Evolutionary conservation across 2,329 filamentous ascomycete genomes (phyloP), one percentile per base, ranked within the genome.

Genomic region (Phialocephala subalpina): DNA sequence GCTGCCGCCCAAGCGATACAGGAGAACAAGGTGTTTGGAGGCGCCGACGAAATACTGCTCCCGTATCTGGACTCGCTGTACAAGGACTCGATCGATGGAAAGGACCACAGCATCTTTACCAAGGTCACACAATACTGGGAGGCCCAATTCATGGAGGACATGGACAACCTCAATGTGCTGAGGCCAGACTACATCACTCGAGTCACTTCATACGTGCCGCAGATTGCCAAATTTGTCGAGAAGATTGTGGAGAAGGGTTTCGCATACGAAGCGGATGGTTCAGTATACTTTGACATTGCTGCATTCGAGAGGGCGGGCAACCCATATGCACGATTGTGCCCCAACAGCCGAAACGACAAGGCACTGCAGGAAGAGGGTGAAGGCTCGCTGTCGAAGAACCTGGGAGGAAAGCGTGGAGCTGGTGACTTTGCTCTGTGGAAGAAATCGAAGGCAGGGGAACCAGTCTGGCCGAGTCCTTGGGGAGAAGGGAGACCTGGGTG

Each of bases 371-470:
- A 93, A 8, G 95, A 98, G 73, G 95, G 95, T 11, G 96, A 98
- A 77, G 95, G 95, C 0, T 92, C 94, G 0, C 78, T 97, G 53
- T 87, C 86, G 0, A 88, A 87, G 74, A 83, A 82, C 65, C 74
- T 85, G 0, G 83, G 82, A 11, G 85, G 82, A 72, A 98, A 98
- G 82, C 88, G 90, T 62, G 90, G 88, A 27, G 83, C 90, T 1
- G 90, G 91, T 7, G 94, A 98, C 75, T 98, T 98, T 79, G 94
- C 94, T 0, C 82, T 98, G 1, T 97, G 94, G 94, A 98, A 98
- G 78, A 89, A 90, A 62, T 94, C 91, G 1, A 97, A 97, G 80
- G 88, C 92, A 16, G 95, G 95, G 52, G 95, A 98, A 82, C 95
- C 95, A 0, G 92, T 88, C 70, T 98, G 95, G 95, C 84, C 89